A percentile compares a stretch with the other conserved stretches of the same genome.
These are phyloP conservation scores for Lunularia cruciata DNA, from an alignment of 225 moss, liverwort and hornwort species.

Conservation along the genomic window DNA sequence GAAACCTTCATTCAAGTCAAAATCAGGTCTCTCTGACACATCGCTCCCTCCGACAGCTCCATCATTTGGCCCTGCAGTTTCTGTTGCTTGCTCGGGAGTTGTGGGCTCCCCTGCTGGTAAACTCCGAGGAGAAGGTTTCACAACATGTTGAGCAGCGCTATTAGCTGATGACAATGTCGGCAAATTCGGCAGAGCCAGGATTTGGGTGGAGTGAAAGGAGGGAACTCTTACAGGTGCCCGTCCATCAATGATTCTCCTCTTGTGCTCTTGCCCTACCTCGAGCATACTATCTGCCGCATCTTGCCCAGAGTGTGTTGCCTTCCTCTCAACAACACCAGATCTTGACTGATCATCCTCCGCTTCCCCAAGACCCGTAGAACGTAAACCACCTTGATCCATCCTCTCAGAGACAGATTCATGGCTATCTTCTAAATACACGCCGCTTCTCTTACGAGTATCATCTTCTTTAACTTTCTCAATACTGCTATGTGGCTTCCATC, in stretches of 20 bases:
- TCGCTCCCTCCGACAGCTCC: constrained; percentile 69
- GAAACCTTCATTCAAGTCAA: constrained; percentile 97
- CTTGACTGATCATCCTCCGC: constrained; percentile 51
- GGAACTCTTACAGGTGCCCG: constrained; percentile 33
- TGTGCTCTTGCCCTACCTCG: constrained; percentile 53
- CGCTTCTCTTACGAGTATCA: constrained; percentile 38
- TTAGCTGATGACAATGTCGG: constrained; percentile 14
- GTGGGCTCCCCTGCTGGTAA: constrained; percentile 49
- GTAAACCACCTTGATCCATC: constrained; percentile 42
- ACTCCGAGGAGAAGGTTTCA: constrained; percentile 51
- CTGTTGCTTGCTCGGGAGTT: constrained; percentile 69
- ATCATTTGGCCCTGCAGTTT: constrained; percentile 63
- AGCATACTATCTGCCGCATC: constrained; percentile 42
- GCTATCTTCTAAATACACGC: constrained; percentile 39
- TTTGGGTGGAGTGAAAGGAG: constrained; percentile 40
- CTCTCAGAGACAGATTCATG: constrained; percentile 50
- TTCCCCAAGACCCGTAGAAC: constrained; percentile 45
- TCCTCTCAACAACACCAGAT: constrained; percentile 44
- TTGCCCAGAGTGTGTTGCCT: constrained; percentile 40
- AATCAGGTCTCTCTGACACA: constrained; percentile 86
- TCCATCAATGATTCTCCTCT: constrained; percentile 37
- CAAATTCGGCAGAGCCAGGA: constrained; percentile 27
- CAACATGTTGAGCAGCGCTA: constrained; percentile 29
- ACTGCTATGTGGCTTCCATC: constrained; percentile 28
- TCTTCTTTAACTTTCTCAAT: constrained; percentile 22